Percentiles rank a stretch among this genome's conserved stretches.
Evolutionary conservation across 768 basidiomycete genomes (phyloP).

Genomic region (Jaapia argillacea): DNA sequence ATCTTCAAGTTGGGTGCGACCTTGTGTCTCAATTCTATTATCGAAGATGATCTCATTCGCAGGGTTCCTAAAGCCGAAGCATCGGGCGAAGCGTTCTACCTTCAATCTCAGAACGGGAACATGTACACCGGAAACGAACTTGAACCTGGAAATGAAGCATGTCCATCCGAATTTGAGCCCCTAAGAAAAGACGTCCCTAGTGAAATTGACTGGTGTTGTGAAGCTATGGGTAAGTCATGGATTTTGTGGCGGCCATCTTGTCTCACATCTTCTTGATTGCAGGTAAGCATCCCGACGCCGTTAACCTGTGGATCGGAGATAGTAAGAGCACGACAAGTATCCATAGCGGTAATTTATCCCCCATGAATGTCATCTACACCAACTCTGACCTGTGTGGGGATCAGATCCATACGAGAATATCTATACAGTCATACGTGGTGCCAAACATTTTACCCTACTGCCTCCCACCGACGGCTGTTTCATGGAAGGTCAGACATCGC

Average conservation of each 20-base stretch:
- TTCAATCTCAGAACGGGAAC: constrained; percentile 93
- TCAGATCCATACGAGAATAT: constrained; percentile 90
- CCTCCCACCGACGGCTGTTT: constrained; percentile 88
- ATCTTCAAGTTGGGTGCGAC: constrained; percentile 24
- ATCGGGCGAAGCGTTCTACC: constrained; percentile 43
- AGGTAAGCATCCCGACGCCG: constrained; percentile 73
- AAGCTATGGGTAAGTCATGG: constrained; percentile 58
- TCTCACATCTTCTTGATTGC: constrained; percentile 1
- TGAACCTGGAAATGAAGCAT: constrained; percentile 17
- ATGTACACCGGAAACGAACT: constrained; percentile 44
- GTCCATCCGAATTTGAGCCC: constrained; percentile 48
- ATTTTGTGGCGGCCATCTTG: constrained; percentile 1
- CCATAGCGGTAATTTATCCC: constrained; percentile 56
- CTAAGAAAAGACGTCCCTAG: constrained; percentile 58
- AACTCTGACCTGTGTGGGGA: neutral
- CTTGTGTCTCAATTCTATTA: neutral
- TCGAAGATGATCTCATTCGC: too few species aligned
- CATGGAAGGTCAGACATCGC: constrained; percentile 48
- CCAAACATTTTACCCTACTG: constrained; percentile 78
- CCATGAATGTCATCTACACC: constrained; percentile 2
- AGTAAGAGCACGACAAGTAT: constrained; percentile 70
- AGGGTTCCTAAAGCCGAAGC: too few species aligned
- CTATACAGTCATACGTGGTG: constrained; percentile 77
- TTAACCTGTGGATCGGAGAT: constrained; percentile 90
- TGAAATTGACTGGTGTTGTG: constrained; percentile 65